Evolutionary conservation across 805 yeast species (phyloP).

Genomic region (Ogataea nakhonphanomensis): DNA sequence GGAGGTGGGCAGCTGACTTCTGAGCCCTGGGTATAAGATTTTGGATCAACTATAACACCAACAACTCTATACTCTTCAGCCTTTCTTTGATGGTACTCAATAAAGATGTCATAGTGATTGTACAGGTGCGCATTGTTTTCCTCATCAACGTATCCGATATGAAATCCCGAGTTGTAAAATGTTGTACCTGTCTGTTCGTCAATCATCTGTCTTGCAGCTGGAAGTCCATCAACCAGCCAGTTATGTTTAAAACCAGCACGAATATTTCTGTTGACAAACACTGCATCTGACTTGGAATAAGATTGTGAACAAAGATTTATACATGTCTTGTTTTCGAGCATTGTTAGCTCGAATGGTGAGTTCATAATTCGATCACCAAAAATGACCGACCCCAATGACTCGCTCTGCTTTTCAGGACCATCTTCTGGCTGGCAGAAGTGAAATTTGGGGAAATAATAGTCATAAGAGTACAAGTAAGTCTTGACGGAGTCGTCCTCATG

Average conservation of each 20-base stretch:
- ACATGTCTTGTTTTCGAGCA: constrained; percentile 74
- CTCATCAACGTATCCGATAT: constrained; percentile 66
- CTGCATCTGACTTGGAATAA: constrained; percentile 64
- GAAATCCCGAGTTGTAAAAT: constrained; percentile 80
- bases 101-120: constrained; percentile 75
- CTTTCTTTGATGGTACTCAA: constrained; percentile 80
- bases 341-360: constrained; percentile 79
- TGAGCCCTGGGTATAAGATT: constrained; percentile 39
- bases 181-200: constrained; percentile 57
- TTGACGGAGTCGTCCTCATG: constrained; percentile 41
- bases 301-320: constrained; percentile 56
- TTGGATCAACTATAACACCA: constrained; percentile 78
- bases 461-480: constrained; percentile 68
- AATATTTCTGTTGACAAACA: constrained; percentile 74
- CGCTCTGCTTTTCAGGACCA: constrained; percentile 71
- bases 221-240: constrained; percentile 94
- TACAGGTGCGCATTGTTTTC: constrained; percentile 53
- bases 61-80: constrained; percentile 77
- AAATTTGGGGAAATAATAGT: constrained; percentile 78
- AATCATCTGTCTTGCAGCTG: constrained; percentile 67
- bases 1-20: constrained; percentile 21
- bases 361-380: constrained; percentile 95
- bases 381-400: constrained; percentile 85
- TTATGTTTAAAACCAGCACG: constrained; percentile 82
- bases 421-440: constrained; percentile 77